These are phyloP conservation scores for Phylloporus rhodoxanthus DNA, from an alignment of 768 basidiomycete species.

Conservation along the genomic window DNA sequence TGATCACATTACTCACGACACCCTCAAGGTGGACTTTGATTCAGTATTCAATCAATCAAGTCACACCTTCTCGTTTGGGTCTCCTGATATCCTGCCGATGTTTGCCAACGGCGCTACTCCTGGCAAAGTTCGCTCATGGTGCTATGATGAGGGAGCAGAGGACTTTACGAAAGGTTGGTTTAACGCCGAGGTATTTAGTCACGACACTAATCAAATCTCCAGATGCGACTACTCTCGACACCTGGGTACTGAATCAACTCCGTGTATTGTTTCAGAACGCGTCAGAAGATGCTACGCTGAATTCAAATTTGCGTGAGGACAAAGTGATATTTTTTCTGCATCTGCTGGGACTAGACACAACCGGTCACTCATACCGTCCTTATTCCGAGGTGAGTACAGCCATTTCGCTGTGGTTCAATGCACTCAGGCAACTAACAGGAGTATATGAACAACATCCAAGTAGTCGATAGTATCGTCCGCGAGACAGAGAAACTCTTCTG, in stretches of 20 bases:
- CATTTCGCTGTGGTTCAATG: not conserved
- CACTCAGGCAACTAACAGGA: constrained; percentile 41
- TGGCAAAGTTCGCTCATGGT: constrained; percentile 69
- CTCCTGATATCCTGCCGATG: constrained; percentile 87
- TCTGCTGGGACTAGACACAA: constrained; percentile 78
- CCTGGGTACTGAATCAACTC: constrained; percentile 77
- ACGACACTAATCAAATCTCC: not conserved
- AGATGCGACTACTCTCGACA: constrained; percentile 75
- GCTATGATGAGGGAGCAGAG: constrained; percentile 70
- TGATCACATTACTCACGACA: not conserved
- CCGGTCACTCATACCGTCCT: constrained; percentile 81
- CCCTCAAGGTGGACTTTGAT: constrained; percentile 63
- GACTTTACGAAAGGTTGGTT: constrained; percentile 77
- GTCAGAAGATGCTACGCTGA: constrained; percentile 43
- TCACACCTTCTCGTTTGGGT: constrained; percentile 76
- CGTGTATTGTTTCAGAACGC: constrained; percentile 57
- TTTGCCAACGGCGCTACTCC: constrained; percentile 69
- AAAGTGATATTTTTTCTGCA: constrained; percentile 79
- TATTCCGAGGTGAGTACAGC: constrained; percentile 56
- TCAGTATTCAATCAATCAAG: constrained; percentile 82
- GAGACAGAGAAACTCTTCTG: constrained; percentile 56
- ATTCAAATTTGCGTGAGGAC: constrained; percentile 46
- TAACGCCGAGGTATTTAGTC: not conserved
- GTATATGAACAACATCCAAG: constrained; percentile 79
- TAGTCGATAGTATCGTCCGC: constrained; percentile 69